These are phyloP conservation scores for Nyctanthes arbortristis DNA, from an alignment of 257 asterid species.

Conservation along the genomic window DNA sequence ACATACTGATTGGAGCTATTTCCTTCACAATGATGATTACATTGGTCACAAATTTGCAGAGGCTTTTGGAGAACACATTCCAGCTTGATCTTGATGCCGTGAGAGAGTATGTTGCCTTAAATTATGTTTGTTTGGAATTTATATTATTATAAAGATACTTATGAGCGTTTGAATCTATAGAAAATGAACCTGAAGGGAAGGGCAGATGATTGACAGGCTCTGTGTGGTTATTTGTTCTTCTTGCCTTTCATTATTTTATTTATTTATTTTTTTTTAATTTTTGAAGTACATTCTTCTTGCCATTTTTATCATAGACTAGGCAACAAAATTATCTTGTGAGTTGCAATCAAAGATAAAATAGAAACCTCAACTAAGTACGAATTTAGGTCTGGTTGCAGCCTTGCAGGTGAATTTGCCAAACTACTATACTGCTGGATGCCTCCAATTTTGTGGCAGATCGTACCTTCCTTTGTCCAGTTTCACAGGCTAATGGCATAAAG, in stretches of 20 bases:
- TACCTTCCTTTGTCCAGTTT: background rate
- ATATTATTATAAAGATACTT: background rate
- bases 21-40: background rate
- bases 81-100: slow-evolving; percentile 79
- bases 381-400: background rate
- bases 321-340: background rate
- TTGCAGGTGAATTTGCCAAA: background rate
- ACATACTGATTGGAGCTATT: slow-evolving; percentile 8
- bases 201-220: background rate
- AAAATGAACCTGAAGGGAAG: background rate
- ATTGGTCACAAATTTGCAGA: slow-evolving; percentile 46
- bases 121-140: background rate
- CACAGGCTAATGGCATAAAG: background rate
- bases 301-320: background rate
- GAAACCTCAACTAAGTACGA: background rate
- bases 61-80: slow-evolving; percentile 90
- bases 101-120: slow-evolving; percentile 69
- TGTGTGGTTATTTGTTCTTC: background rate
- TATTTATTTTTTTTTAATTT: too few species aligned
- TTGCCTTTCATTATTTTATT: too few species aligned
- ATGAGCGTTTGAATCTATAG: background rate
- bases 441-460: background rate
- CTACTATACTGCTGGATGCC: background rate
- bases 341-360: background rate
- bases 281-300: background rate